Evolutionary conservation across 805 yeast genomes (phyloP).

Genomic region (Myxozyma sirexii): DNA sequence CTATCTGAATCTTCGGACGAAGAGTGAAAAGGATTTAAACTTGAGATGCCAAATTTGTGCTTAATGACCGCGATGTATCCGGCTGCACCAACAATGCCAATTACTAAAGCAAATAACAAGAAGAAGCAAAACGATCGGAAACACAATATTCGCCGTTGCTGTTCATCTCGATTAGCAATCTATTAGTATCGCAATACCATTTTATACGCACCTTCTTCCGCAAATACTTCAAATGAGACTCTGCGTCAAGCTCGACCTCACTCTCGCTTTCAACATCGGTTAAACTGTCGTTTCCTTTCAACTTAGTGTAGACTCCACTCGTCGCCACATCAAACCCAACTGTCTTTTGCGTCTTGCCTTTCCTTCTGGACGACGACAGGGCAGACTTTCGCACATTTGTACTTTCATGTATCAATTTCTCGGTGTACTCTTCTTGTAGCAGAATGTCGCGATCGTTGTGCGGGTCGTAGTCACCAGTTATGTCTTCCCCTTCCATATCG

Average conservation of each 20-base stretch:
- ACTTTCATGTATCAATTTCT: constrained; percentile 23
- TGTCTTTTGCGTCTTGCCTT: constrained; percentile 7
- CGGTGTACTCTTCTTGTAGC: constrained; percentile 19
- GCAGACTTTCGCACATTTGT: constrained; percentile 12
- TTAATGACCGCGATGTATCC: constrained; percentile 24
- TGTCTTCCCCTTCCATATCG: constrained; percentile 30
- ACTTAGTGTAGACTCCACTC: constrained; percentile 10
- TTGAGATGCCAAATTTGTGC: constrained; percentile 9
- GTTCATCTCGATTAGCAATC: not conserved
- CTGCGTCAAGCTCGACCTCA: constrained; percentile 32
- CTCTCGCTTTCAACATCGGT: constrained; percentile 15
- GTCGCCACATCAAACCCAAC: constrained; percentile 16
- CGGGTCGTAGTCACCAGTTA: constrained; percentile 30
- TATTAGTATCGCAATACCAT: not conserved
- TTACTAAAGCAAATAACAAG: constrained; percentile 6
- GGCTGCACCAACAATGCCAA: constrained; percentile 25
- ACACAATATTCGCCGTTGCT: constrained; percentile 25
- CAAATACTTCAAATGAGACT: constrained; percentile 28
- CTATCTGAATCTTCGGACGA: not conserved
- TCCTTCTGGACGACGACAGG: constrained; percentile 12
- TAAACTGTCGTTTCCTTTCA: not conserved
- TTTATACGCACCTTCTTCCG: constrained; percentile 16
- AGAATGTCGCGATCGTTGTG: constrained; percentile 19
- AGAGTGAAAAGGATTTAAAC: constrained; percentile 8
- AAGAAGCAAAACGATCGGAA: constrained; percentile 19